Evolutionary conservation across 2,329 filamentous ascomycete genomes (phyloP).

Genomic region (Colletotrichum navitas): DNA sequence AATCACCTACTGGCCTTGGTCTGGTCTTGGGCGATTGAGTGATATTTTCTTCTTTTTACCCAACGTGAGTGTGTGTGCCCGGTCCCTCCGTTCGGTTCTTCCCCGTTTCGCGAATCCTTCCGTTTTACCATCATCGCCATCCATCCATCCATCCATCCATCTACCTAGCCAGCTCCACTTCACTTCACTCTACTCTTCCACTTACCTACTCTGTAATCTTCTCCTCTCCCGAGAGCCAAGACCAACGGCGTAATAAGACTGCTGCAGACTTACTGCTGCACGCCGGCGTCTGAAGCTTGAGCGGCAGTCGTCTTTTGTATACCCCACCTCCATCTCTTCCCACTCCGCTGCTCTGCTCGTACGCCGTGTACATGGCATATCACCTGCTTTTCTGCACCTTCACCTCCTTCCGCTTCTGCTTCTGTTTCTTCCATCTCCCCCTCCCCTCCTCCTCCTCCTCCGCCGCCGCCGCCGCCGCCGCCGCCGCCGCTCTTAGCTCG

Average conservation of each 20-base stretch:
- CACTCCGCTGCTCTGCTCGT: background rate
- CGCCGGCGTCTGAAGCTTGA: slow-evolving; percentile 17
- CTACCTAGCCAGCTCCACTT: background rate
- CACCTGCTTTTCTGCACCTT: slow-evolving; percentile 8
- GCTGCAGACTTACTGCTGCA: slow-evolving; percentile 22
- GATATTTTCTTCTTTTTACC: background rate
- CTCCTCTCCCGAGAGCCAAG: background rate
- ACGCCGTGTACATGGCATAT: background rate
- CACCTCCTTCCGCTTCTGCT: background rate
- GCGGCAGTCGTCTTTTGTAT: background rate
- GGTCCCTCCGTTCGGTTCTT: slow-evolving; percentile 8
- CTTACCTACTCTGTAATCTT: background rate
- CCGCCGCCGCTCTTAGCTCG: background rate
- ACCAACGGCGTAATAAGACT: slow-evolving; percentile 7
- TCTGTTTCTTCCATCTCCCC: background rate
- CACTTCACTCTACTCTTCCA: background rate
- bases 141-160: background rate
- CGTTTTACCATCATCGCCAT: background rate
- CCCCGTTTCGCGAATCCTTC: background rate
- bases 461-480: background rate
- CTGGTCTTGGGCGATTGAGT: background rate
- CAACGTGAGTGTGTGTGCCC: background rate
- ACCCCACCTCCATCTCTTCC: background rate
- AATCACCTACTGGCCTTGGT: background rate
- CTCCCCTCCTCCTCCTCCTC: background rate